These are phyloP conservation scores for Citropsis articulata DNA, from an alignment of 345 rosid species.

Conservation along the genomic window DNA sequence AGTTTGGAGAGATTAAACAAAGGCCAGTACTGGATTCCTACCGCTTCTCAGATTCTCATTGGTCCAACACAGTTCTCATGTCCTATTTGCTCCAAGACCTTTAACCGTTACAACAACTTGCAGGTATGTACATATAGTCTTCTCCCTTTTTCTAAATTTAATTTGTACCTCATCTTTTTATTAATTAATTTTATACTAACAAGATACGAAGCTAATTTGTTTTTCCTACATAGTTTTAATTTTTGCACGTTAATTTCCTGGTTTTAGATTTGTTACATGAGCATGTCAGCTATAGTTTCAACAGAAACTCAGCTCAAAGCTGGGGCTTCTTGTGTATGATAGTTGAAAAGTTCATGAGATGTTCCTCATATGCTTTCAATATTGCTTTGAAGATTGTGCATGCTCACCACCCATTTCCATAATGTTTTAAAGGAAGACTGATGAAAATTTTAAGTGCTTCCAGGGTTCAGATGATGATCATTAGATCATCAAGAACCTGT, in stretches of 20 bases:
- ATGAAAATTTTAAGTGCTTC: neutral
- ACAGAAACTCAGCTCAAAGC: neutral
- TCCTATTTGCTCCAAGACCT: constrained; percentile 53
- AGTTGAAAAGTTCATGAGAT: neutral
- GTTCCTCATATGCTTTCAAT: neutral
- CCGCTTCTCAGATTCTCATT: constrained; percentile 57
- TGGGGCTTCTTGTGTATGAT: neutral
- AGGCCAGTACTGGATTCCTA: constrained; percentile 63
- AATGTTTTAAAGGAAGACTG: neutral
- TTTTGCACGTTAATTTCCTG: neutral
- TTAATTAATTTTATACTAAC: too few relatives aligned
- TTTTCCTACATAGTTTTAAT: neutral
- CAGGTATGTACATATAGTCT: constrained; percentile 33
- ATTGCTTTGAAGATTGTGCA: neutral
- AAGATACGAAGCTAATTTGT: neutral
- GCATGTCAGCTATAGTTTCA: neutral
- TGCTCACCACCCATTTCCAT: neutral
- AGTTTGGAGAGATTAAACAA: constrained; percentile 18
- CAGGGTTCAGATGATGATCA: neutral
- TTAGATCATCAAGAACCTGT: neutral
- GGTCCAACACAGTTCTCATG: constrained; percentile 64
- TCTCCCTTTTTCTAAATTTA: neutral
- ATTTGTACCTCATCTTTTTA: neutral
- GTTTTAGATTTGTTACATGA: neutral
- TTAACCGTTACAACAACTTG: constrained; percentile 60